Conservation (phyloP, 2,329 filamentous ascomycete genomes). For the Xylariaceae sp. region DNA sequence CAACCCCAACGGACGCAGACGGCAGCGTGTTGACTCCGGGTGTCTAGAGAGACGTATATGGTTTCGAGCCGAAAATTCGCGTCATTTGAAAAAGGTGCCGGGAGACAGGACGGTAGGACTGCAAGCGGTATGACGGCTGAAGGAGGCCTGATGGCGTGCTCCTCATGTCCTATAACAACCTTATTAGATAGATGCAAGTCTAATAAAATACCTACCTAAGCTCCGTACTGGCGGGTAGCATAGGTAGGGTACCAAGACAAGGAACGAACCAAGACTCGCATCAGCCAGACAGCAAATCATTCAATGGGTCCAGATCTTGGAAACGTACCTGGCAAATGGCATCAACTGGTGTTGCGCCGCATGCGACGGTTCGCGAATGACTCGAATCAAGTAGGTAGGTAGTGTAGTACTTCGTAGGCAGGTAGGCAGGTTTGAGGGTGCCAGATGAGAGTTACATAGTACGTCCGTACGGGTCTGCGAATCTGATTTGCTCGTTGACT, state of each 20-base stretch:
- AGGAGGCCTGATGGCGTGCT: constrained; percentile 31
- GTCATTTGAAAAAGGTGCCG: constrained; percentile 24
- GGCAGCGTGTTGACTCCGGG: constrained; percentile 2
- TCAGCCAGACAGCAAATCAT: neutral
- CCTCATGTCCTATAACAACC: constrained; percentile 15
- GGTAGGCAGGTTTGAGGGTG: neutral
- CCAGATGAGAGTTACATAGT: no score
- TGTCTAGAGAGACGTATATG: neutral
- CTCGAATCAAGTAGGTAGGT: neutral
- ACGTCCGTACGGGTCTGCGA: no score
- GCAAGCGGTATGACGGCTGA: constrained; percentile 22
- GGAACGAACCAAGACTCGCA: neutral
- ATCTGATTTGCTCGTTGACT: no score
- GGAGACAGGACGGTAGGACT: constrained; percentile 12
- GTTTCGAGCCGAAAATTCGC: constrained; percentile 15
- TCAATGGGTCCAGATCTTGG: neutral
- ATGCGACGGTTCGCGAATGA: neutral
- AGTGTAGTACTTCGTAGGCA: no score
- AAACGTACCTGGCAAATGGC: neutral
- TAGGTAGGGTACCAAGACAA: neutral
- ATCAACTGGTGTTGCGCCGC: neutral
- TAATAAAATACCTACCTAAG: neutral
- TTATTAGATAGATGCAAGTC: neutral
- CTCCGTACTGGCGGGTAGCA: neutral
- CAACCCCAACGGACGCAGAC: constrained; percentile 14